Evolutionary conservation across 1,284 basidiomycete genomes (phyloP), one percentile per base, ranked within the genome.

Genomic region (Apiotrichum domesticum): DNA sequence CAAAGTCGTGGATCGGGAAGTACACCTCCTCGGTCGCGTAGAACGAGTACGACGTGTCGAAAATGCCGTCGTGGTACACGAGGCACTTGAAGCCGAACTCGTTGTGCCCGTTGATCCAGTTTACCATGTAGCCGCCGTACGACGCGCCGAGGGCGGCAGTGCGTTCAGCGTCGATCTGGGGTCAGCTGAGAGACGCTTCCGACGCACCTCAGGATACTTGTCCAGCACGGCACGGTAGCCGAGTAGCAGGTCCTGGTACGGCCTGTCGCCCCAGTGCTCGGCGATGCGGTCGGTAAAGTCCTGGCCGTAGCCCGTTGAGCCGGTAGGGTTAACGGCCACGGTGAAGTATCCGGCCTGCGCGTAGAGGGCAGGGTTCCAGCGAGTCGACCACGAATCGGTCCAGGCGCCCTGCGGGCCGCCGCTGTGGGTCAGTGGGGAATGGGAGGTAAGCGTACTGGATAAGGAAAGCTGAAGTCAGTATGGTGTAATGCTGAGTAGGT

Each of bases 101-200:
- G 13, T 92, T 90, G 74, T 95, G 90, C 0, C 91, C 89, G 75
- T 93, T 88, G 59, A 95, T 92, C 90, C 89, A 96, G 74, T 92
- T 95, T 46, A 73, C 62, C 72, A 77, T 77, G 66, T 74, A 77
- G 4, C 78, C 78, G 35, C 78, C 78, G 55, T 77, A 79, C 6
- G 65, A 69, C 0, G 73, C 78, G 9, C 78, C 78, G 1, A 76
- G 66, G 39, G 86, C 89, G 3, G 87, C 89, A 5, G 88, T 86
- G 5, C 90, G 82, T 54, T 88, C 84, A 1, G 82, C 65, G 73
- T 96, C 88, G 62, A 95, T 86, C 86, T 39, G 37, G 37, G 37
- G 37, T 39, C 13, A 39, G 37, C 13, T 39, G 2, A 9, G 37
- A 13, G 8, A 13, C 37, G 37, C 37, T 39, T 39, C 37, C 37